Conservation (phyloP, 169 alveolate species). For the Eimeria zaria region DNA sequence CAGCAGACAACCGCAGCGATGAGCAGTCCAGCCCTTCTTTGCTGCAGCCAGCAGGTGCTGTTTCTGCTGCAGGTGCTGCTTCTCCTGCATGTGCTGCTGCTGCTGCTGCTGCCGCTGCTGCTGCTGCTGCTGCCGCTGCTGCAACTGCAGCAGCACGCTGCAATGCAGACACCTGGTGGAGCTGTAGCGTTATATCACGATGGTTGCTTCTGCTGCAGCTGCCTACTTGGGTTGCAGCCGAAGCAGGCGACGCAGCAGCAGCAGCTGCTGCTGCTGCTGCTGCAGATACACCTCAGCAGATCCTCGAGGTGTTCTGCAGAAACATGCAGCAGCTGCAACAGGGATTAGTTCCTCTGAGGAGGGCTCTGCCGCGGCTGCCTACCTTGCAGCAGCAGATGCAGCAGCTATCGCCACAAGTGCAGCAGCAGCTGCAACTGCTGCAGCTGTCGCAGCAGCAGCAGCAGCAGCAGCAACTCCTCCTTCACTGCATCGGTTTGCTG, state of each 20-base stretch:
- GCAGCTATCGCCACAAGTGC: slow-evolving; percentile 5
- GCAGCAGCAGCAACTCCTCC: slow-evolving; percentile 23
- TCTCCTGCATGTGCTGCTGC: neutral
- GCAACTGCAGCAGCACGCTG: slow-evolving; percentile 61
- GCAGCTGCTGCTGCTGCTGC: slow-evolving; percentile 43
- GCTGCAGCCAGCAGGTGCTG: slow-evolving; percentile 55
- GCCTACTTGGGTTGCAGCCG: slow-evolving; percentile 34
- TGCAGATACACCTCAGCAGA: slow-evolving; percentile 33
- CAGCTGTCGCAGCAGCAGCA: slow-evolving; percentile 38
- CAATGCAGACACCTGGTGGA: slow-evolving; percentile 55
- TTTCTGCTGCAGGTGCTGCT: neutral
- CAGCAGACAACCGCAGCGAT: slow-evolving; percentile 30
- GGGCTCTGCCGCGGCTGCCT: slow-evolving; percentile 37
- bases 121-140: slow-evolving; percentile 49
- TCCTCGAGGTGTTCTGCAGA: slow-evolving; percentile 4
- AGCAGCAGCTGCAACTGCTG: slow-evolving; percentile 28
- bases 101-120: too few relatives aligned
- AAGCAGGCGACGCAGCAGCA: slow-evolving; percentile 8
- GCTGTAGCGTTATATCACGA: slow-evolving; percentile 16
- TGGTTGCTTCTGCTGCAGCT: slow-evolving; percentile 40
- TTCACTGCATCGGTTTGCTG: slow-evolving; percentile 25
- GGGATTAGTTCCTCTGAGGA: neutral
- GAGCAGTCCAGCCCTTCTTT: slow-evolving; percentile 40
- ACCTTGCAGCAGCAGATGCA: slow-evolving; percentile 37
- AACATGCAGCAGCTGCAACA: slow-evolving; percentile 47